Conservation (phyloP, 164 flowering plant species). For the Brasenia schreberi region DNA sequence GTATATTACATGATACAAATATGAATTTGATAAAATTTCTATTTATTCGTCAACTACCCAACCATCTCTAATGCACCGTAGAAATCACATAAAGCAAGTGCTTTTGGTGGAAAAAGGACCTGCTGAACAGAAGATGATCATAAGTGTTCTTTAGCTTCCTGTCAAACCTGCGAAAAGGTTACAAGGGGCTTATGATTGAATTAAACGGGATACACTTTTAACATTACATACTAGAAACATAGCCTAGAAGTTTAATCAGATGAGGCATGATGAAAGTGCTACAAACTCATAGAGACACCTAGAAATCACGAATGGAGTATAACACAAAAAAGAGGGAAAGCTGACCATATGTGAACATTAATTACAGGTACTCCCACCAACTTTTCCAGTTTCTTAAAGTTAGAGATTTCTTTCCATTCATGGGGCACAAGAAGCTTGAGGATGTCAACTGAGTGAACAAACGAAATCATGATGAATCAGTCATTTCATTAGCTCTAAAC, state of each 20-base stretch:
- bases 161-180: conserved; percentile 69
- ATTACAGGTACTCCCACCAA: conserved; percentile 97
- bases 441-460: conserved; percentile 58
- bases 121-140: conserved; percentile 96
- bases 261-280: no score
- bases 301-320: neutral
- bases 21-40: no score
- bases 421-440: conserved; percentile 86
- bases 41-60: no score
- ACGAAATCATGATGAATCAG: conserved; percentile 3
- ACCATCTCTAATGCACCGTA: no score
- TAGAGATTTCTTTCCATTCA: conserved; percentile 70
- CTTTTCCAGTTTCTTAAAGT: conserved; percentile 83
- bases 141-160: conserved; percentile 87
- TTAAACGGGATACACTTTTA: neutral
- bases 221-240: neutral
- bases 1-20: no score
- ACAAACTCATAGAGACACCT: neutral
- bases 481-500: neutral
- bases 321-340: conserved; percentile 3
- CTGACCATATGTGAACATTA: conserved; percentile 95
- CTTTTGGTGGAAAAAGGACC: conserved; percentile 24
- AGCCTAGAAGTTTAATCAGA: no score
- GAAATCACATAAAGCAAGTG: no score
- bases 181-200: neutral